phyloP scores from a whole-genome alignment of 2,329 filamentous ascomycete genomes.

The Aspergillus spinulosporus region DNA sequence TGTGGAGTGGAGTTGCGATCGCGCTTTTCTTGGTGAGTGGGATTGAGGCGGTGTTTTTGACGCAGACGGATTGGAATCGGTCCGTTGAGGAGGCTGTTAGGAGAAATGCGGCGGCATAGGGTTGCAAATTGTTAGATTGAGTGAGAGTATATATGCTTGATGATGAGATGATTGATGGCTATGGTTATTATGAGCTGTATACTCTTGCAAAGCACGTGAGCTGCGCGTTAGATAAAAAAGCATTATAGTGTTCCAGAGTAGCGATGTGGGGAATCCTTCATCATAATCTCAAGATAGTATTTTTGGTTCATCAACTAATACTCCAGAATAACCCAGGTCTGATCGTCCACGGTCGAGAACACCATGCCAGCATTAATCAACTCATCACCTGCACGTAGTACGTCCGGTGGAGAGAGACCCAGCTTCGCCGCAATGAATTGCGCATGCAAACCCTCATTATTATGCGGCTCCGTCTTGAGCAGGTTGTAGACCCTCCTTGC shows the following conservation, averaged over 20 bases:
- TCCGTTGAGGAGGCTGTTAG: constrained; percentile 62
- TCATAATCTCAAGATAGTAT: no score
- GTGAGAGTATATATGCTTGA: not conserved
- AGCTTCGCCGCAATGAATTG: constrained; percentile 70
- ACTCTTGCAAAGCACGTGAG: not conserved
- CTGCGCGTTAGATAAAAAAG: no score
- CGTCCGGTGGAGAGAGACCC: constrained; percentile 67
- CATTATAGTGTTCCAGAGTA: no score
- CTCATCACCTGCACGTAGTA: constrained; percentile 78
- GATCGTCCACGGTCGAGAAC: constrained; percentile 89
- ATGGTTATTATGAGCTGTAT: not conserved
- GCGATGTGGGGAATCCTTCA: no score
- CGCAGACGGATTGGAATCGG: constrained; percentile 55
- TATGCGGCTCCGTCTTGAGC: constrained; percentile 66
- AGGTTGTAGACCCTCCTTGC: constrained; percentile 72
- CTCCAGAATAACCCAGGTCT: constrained; percentile 86
- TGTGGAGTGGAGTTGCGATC: constrained; percentile 78
- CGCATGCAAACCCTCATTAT: constrained; percentile 80
- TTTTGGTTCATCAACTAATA: constrained; percentile 27
- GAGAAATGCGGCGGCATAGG: constrained; percentile 49
- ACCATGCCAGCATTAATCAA: constrained; percentile 71
- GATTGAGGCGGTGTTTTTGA: constrained; percentile 60
- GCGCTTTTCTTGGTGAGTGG: constrained; percentile 62
- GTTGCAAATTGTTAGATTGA: no score
- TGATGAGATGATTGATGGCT: constrained; percentile 1